phyloP scores from a whole-genome alignment of 75 land plant species.

The Gnetum montanum region DNA sequence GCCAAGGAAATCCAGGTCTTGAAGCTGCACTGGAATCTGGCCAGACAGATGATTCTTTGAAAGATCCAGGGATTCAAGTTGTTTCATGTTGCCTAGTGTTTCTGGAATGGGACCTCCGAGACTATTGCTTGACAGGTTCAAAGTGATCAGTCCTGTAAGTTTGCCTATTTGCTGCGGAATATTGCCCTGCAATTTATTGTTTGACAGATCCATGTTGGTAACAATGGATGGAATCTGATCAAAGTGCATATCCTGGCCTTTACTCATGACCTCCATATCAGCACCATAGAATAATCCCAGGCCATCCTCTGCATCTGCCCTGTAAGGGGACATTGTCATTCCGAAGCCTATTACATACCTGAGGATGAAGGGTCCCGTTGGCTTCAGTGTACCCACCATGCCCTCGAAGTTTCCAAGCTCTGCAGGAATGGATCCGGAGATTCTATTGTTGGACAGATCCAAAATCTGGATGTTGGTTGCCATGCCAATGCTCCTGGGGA shows the following conservation, averaged over 20 bases:
- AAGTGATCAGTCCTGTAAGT: constrained; percentile 5
- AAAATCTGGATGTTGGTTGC: constrained; percentile 11
- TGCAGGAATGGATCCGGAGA: constrained; percentile 18
- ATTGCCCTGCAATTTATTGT: constrained; percentile 18
- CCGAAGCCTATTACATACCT: constrained; percentile 5
- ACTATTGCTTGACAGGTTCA: constrained; percentile 21
- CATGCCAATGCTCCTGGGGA: constrained; percentile 9
- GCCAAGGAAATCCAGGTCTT: constrained; percentile 3
- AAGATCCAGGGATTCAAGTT: constrained; percentile 25
- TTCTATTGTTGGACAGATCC: constrained; percentile 8
- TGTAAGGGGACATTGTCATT: not conserved
- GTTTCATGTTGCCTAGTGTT: constrained; percentile 12
- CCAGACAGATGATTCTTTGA: constrained; percentile 20
- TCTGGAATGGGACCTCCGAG: constrained; percentile 15
- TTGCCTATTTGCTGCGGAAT: constrained; percentile 26
- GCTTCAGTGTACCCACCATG: not conserved
- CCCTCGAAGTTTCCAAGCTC: constrained; percentile 3
- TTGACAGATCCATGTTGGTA: constrained; percentile 15
- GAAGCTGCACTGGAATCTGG: constrained; percentile 9
- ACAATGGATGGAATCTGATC: constrained; percentile 1
- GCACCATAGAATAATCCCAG: constrained; percentile 15
- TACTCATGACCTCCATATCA: constrained; percentile 3
- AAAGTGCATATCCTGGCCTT: constrained; percentile 8
- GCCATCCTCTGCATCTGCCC: not conserved
- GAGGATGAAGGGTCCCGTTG: not conserved